Conservation (phyloP, 352 stramenopile species). For the Pythium monospermum region DNA sequence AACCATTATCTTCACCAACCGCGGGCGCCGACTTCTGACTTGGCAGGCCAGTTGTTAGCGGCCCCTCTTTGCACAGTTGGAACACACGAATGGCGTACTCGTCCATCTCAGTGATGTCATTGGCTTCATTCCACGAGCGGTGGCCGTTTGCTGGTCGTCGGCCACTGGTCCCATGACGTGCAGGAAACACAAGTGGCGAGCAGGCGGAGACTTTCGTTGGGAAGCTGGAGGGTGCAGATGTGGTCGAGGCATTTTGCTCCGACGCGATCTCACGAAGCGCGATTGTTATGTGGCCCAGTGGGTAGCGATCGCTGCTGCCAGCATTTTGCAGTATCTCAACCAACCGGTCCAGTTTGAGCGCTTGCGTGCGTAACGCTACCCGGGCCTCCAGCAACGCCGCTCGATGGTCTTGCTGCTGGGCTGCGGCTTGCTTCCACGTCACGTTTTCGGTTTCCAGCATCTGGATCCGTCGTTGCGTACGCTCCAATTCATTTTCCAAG, state of each 20-base stretch:
- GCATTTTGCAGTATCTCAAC: background rate
- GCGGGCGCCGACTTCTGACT: too few species aligned
- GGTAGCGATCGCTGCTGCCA: background rate
- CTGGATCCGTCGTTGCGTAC: background rate
- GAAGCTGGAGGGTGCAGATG: too few species aligned
- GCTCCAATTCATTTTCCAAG: conserved; percentile 2
- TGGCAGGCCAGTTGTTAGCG: too few species aligned
- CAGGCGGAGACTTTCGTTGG: too few species aligned
- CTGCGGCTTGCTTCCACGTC: conserved; percentile 5
- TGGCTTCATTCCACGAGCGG: too few species aligned
- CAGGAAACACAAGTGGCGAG: too few species aligned
- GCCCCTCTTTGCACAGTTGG: too few species aligned
- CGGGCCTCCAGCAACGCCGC: background rate
- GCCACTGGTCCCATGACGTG: too few species aligned
- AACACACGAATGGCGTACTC: too few species aligned
- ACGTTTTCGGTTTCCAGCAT: conserved; percentile 6
- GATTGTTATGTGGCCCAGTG: background rate
- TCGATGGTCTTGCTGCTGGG: conserved; percentile 6
- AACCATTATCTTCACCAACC: too few species aligned
- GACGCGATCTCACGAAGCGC: background rate
- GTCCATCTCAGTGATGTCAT: too few species aligned
- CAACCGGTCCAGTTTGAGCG: conserved; percentile 1
- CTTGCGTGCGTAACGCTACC: background rate
- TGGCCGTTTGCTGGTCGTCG: too few species aligned
- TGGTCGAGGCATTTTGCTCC: background rate